These are phyloP conservation scores for Amphirosellinia nigrospora DNA, from an alignment of 495 filamentous ascomycete genomes.

Conservation along the genomic window DNA sequence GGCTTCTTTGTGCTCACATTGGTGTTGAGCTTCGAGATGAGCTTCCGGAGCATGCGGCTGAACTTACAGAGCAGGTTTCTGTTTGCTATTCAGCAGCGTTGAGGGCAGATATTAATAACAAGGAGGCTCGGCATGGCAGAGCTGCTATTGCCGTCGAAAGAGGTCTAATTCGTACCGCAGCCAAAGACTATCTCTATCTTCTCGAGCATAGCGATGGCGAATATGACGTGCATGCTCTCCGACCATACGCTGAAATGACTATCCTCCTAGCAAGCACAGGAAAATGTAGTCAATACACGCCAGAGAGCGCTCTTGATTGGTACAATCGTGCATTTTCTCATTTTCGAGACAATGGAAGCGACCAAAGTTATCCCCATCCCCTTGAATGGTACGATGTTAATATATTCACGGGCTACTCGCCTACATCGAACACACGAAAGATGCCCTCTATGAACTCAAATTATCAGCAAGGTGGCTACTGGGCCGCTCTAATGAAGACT, in stretches of 20 bases:
- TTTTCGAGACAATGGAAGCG: conserved; percentile 45
- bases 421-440: conserved; percentile 62
- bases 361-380: conserved; percentile 55
- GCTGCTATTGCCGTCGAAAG: conserved; percentile 64
- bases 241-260: conserved; percentile 35
- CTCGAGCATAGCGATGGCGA: conserved; percentile 28
- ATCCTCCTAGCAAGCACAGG: conserved; percentile 35
- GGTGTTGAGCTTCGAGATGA: conserved; percentile 61
- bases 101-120: conserved; percentile 62
- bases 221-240: conserved; percentile 37
- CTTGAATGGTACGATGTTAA: conserved; percentile 86
- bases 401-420: conserved; percentile 83
- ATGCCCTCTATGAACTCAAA: conserved; percentile 72
- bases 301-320: conserved; percentile 60
- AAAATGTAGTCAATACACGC: conserved; percentile 27
- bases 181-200: conserved; percentile 36
- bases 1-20: conserved; percentile 71
- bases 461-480: conserved; percentile 79
- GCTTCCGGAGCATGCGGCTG: conserved; percentile 54
- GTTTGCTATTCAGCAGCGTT: conserved; percentile 76
- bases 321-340: conserved; percentile 68
- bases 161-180: conserved; percentile 44
- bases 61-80: conserved; percentile 60
- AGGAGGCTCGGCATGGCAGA: conserved; percentile 65
- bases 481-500: conserved; percentile 72